phyloP scores from a whole-genome alignment of 306 rosid species.

The Medicago truncatula region MtrunA17r5.0-ANR NC_053045.1:40901001-40901500 shows the following conservation, averaged over 20 bases:
- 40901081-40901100: constrained; percentile 16
- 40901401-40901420: not conserved
- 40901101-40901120: not conserved
- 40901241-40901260: not conserved
- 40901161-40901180: constrained; percentile 25
- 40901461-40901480: too few species aligned
- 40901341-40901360: too few species aligned
- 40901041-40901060: not conserved
- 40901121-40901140: not conserved
- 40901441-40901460: too few species aligned
- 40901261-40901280: not conserved
- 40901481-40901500: too few species aligned
- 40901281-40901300: too few species aligned
- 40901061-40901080: not conserved
- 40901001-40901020: constrained; percentile 22
- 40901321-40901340: too few species aligned
- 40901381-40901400: too few species aligned
- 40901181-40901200: not conserved
- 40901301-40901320: too few species aligned
- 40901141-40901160: not conserved
- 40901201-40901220: not conserved
- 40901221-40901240: not conserved
- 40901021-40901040: constrained; percentile 2
- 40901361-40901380: too few species aligned
- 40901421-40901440: too few species aligned